phyloP scores from a whole-genome alignment of 306 rosid species.

The Mucuna pruriens region DNA sequence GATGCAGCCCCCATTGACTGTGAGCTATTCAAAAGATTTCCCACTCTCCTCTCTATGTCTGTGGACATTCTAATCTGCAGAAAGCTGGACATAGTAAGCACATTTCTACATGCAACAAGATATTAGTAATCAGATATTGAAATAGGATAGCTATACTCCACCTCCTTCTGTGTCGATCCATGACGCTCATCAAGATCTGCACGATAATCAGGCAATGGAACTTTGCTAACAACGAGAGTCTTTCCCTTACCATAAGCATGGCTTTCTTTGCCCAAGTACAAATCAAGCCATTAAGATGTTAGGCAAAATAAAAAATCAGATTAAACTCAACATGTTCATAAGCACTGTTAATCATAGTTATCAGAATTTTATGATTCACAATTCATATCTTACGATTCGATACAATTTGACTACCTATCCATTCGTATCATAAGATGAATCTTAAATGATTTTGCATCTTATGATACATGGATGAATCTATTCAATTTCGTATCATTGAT shows the following conservation, averaged over 20 bases:
- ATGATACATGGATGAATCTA: too few relatives aligned
- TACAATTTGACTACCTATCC: too few relatives aligned
- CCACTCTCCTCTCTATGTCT: conserved; percentile 82
- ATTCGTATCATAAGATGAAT: too few relatives aligned
- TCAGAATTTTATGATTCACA: too few relatives aligned
- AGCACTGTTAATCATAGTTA: too few relatives aligned
- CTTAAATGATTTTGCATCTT: too few relatives aligned
- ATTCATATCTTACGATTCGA: too few relatives aligned
- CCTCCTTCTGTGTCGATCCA: conserved; percentile 95
- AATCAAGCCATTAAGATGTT: conserved; percentile 44
- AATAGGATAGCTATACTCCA: conserved; percentile 34
- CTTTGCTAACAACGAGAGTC: conserved; percentile 89
- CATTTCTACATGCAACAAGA: conserved; percentile 4
- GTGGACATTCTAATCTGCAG: conserved; percentile 85
- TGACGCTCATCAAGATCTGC: conserved; percentile 97
- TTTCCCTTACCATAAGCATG: conserved; percentile 90
- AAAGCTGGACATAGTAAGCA: conserved; percentile 24
- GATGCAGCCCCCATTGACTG: conserved; percentile 46
- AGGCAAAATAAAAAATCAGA: conserved; percentile 20
- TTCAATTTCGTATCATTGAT: too few relatives aligned
- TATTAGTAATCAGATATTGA: conserved; percentile 15
- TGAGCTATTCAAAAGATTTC: conserved; percentile 73
- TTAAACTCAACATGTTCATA: conserved; percentile 3
- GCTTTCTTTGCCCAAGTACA: conserved; percentile 84
- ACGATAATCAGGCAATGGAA: conserved; percentile 91